Percentiles rank a stretch among this genome's conserved stretches.
Evolutionary conservation across 768 basidiomycete genomes (phyloP).

Genomic region (Psilocybe azurescens): DNA sequence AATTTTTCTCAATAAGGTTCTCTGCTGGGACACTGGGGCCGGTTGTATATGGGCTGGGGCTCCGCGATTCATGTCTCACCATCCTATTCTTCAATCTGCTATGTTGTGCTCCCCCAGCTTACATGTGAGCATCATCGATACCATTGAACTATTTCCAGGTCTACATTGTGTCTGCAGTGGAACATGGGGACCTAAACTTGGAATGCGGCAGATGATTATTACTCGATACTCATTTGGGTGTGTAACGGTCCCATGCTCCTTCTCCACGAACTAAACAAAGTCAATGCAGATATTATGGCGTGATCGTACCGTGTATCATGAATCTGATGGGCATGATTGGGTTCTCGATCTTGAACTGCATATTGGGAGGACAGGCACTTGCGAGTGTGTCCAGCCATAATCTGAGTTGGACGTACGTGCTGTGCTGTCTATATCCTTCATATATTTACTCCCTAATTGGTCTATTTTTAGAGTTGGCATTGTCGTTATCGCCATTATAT

Average conservation of each 20-base stretch:
- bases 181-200: slow-evolving; percentile 85
- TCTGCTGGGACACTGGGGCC: slow-evolving; percentile 75
- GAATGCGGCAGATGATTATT: slow-evolving; percentile 86
- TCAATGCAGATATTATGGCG: slow-evolving; percentile 48
- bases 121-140: slow-evolving; percentile 47
- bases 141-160: background rate
- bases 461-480: slow-evolving; percentile 68
- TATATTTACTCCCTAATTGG: background rate
- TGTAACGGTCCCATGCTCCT: slow-evolving; percentile 9
- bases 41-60: slow-evolving; percentile 57
- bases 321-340: slow-evolving; percentile 71
- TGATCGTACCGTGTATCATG: slow-evolving; percentile 61
- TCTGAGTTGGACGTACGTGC: slow-evolving; percentile 48
- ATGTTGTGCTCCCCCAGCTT: slow-evolving; percentile 63
- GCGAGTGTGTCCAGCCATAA: slow-evolving; percentile 45
- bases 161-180: slow-evolving; percentile 11
- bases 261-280: background rate
- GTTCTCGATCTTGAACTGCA: slow-evolving; percentile 74
- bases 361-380: slow-evolving; percentile 67
- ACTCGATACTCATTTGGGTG: slow-evolving; percentile 51
- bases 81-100: slow-evolving; percentile 74
- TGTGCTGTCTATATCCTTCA: slow-evolving; percentile 18
- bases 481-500: slow-evolving; percentile 73
- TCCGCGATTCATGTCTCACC: slow-evolving; percentile 66
- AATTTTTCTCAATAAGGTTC: slow-evolving; percentile 46